Evolutionary conservation across 352 stramenopile genomes (phyloP), one percentile per base, ranked within the genome.

Genomic region (Phytophthora gonapodyides): DNA sequence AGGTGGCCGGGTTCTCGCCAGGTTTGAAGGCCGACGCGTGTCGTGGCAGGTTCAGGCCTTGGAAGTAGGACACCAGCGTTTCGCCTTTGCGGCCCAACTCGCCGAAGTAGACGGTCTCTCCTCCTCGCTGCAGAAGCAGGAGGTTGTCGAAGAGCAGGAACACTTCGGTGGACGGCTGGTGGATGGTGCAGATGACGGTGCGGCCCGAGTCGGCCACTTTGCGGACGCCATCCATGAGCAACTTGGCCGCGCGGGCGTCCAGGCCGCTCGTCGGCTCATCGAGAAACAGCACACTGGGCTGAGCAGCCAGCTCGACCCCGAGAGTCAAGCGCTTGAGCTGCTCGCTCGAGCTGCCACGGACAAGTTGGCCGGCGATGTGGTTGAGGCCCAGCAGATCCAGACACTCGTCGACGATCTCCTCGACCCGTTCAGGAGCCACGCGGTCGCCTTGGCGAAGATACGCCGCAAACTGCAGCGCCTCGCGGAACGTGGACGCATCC

Each of bases 391-490:
- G 79, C n/a, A 91, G 64, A 65, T 97, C 80, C 42, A 96, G 71
- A 66, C 96, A 91, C 67, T 98, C 92, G 15, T 74, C 59, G 54
- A 87, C 75, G 64, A 71, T 70, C 36, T 75, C 71, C 59, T 71
- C 64, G 21, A 75, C 51, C 24, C 61, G 19, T 42, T 62, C 56
- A 42, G 69, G 46, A 12, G 69, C 51, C 11, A 73, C 54, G 11
- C 60, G 50, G 21, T 79, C 44, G 27, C 68, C 55, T 70, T 84
- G 73, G 51, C 90, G 76, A 31, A 98, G 64, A 57, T 87, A 87
- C 9, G 92, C 91, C 40, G 80, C 94, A 64, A 98, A 98, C 16
- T 76, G 67, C 35, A 98, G 86, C 15, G 89, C 84, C 52, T 98
- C 93, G 8, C 90, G 78, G 34, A 95, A 91, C 7, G 94, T 98